Conservation (phyloP, 495 filamentous ascomycete genomes). For the Lasiosphaeria miniovina region DNA sequence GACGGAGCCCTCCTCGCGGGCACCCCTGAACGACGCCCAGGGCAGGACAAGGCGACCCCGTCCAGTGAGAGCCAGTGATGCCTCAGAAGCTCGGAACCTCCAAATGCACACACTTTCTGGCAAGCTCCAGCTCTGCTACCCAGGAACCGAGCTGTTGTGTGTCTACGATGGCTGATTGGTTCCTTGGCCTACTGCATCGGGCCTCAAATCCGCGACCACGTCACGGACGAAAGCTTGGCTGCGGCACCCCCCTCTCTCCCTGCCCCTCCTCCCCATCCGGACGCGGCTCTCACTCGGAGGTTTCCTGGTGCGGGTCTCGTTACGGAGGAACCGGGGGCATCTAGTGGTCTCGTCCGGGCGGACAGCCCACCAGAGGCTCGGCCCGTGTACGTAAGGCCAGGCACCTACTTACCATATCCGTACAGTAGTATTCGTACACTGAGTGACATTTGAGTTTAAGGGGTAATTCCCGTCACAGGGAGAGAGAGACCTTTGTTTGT, state of each 20-base stretch:
- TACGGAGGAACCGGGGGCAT: no score
- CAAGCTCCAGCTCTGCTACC: not conserved
- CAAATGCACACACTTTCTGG: not conserved
- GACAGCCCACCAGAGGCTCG: no score
- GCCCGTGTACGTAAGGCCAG: no score
- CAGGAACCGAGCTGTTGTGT: not conserved
- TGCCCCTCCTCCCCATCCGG: not conserved
- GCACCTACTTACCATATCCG: no score
- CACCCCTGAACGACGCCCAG: not conserved
- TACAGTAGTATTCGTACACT: no score
- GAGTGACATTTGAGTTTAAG: no score
- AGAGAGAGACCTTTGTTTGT: no score
- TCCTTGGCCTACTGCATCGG: not conserved
- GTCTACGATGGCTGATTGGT: slow-evolving; percentile 13
- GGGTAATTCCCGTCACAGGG: no score
- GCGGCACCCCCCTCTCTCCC: not conserved
- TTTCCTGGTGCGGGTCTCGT: not conserved
- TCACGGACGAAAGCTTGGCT: slow-evolving; percentile 5
- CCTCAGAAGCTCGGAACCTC: slow-evolving; percentile 2
- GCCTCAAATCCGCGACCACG: slow-evolving; percentile 20
- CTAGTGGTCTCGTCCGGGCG: no score
- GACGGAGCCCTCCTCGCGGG: not conserved
- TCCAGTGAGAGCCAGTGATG: slow-evolving; percentile 16
- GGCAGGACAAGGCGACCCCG: slow-evolving; percentile 1
- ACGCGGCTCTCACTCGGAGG: slow-evolving; percentile 13